These are phyloP conservation scores for Ormosia semicastrata DNA, from an alignment of 306 rosid species.

Conservation along the genomic window DNA sequence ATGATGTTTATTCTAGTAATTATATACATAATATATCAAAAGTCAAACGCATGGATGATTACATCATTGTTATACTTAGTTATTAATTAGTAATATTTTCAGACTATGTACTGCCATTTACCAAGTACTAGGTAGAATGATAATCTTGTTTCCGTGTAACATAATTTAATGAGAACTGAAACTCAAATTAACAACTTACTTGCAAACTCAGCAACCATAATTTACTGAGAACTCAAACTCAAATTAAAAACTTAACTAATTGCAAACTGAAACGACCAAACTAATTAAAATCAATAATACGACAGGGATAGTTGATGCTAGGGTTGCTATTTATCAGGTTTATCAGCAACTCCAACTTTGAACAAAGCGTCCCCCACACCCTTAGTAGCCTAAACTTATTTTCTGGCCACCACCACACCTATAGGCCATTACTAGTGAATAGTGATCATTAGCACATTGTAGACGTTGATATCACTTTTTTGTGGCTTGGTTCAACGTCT, in stretches of 20 bases:
- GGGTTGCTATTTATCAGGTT: not conserved
- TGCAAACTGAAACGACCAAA: not conserved
- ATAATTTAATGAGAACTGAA: not conserved
- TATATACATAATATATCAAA: too few species aligned
- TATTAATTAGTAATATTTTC: too few species aligned
- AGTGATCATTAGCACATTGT: not conserved
- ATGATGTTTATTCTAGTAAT: too few species aligned
- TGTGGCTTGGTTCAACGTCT: slow-evolving; percentile 48
- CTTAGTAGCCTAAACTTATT: not conserved
- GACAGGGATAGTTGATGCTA: not conserved
- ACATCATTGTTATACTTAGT: too few species aligned
- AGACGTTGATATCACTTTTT: not conserved
- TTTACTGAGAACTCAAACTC: not conserved
- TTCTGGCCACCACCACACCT: not conserved
- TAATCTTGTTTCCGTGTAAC: not conserved
- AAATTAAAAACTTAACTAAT: not conserved
- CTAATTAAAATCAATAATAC: not conserved
- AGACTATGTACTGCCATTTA: too few species aligned
- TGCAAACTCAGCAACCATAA: not conserved
- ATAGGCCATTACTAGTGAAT: not conserved
- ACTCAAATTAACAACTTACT: not conserved
- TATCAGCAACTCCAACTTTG: not conserved
- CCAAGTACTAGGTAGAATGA: not conserved
- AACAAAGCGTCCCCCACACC: not conserved
- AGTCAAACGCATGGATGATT: too few species aligned